phyloP scores from a whole-genome alignment of 371 early-diverging fungal genomes.

The Saksenaea oblongispora region DNA sequence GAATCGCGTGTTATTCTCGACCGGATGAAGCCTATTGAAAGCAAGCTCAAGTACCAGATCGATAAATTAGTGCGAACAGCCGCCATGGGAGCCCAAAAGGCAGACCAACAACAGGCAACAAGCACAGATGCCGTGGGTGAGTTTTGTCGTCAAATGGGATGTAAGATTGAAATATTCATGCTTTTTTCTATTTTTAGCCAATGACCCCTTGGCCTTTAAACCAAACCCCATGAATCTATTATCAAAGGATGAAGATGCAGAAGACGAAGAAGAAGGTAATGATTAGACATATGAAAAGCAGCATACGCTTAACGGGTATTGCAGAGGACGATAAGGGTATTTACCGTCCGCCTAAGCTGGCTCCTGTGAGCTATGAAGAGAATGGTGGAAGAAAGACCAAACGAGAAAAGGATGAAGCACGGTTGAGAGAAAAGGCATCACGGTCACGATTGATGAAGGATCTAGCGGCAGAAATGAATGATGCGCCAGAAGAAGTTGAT shows the following conservation, averaged over 20 bases:
- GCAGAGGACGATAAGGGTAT: constrained; percentile 32
- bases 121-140: constrained; percentile 20
- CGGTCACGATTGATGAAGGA: constrained; percentile 89
- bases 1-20: constrained; percentile 86
- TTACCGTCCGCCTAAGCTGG: constrained; percentile 88
- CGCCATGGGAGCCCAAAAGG: constrained; percentile 46
- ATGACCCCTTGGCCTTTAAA: constrained; percentile 83
- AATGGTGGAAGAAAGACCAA: constrained; percentile 51
- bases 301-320: background rate
- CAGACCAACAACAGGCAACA: constrained; percentile 17
- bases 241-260: constrained; percentile 41
- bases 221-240: constrained; percentile 83
- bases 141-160: background rate
- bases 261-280: constrained; percentile 39
- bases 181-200: constrained; percentile 19
- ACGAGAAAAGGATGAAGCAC: constrained; percentile 63
- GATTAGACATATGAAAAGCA: background rate
- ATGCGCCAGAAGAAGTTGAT: constrained; percentile 83
- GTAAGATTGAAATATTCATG: constrained; percentile 8
- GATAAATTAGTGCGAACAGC: constrained; percentile 90
- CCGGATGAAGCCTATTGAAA: constrained; percentile 92
- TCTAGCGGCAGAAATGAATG: constrained; percentile 80
- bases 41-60: constrained; percentile 93
- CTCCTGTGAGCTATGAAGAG: constrained; percentile 88
- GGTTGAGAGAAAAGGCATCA: constrained; percentile 72